Evolutionary conservation across 768 basidiomycete species (phyloP), one percentile per base, ranked within the genome.

Genomic region (Xerocomellus amylosporus): DNA sequence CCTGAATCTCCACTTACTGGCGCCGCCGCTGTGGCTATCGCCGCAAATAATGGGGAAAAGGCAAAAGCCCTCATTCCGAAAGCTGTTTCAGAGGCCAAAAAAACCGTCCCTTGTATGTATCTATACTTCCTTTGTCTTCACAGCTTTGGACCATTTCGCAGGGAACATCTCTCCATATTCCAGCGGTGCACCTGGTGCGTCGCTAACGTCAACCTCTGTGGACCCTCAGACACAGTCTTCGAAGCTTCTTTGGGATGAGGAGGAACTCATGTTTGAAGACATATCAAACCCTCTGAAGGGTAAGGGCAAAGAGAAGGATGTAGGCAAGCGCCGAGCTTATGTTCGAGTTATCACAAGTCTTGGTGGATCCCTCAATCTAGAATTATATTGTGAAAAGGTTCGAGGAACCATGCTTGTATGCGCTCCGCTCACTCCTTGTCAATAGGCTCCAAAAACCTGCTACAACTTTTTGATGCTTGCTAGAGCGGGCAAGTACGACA

Each of bases 391-490:
- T 65, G 93, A 95, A 72, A 93, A 93, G 76, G 92, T 88, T 46
- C 14, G 51, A 6, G 6, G 22, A 24, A 45, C 19, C 50, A 19
- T 31, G 1, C 17, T n/a, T 42, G 24, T 28, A 39, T 28, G n/a
- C 3, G 13, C 33, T 33, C 0, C 20, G 17, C 34, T 59, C 36
- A 49, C 43, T 47, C n/a, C 37, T 40, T 46, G 26, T 41, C 24
- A 40, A 22, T 38, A 94, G 91, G 97, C 96, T 10, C 97, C 97
- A 0, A 95, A 97, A 73, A 98, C 97, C 2, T 98, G 95, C 63
- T 99, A 99, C 71, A 99, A 99, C 69, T 99, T 98, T 71, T 74
- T 99, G 28, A 91, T 91, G 87, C 82, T 99, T 8, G 95, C 97
- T 0, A 83, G 85, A 56, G 78, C 85, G 22, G 93, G 94, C 9